Conservation (phyloP, 495 filamentous ascomycete genomes). For the Penicillium daleae region DNA sequence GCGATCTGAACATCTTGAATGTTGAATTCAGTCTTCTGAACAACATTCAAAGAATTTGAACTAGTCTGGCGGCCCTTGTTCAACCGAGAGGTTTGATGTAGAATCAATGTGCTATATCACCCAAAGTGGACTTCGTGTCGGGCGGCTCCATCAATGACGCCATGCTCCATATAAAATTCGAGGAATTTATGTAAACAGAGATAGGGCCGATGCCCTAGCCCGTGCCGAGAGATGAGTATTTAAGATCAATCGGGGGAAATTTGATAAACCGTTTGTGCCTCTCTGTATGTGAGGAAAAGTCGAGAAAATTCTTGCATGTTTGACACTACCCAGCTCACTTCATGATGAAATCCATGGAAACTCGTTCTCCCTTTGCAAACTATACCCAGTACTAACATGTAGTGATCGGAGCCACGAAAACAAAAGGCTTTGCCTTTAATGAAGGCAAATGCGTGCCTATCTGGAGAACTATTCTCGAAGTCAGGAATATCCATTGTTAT, state of each 20-base stretch:
- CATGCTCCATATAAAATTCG: conserved; percentile 20
- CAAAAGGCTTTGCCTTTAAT: background rate
- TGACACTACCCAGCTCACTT: background rate
- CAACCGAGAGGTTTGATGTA: background rate
- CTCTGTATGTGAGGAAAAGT: background rate
- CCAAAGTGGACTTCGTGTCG: conserved; percentile 8
- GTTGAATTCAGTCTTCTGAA: too few species aligned
- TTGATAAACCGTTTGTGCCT: background rate
- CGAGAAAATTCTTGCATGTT: background rate
- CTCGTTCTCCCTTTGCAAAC: background rate
- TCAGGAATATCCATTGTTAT: background rate
- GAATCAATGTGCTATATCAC: background rate
- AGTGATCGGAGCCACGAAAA: background rate
- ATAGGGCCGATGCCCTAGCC: conserved; percentile 22
- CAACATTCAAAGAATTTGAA: background rate
- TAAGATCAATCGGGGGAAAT: conserved; percentile 5
- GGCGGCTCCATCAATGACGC: conserved; percentile 20
- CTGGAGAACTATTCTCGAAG: conserved; percentile 8
- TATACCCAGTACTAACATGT: background rate
- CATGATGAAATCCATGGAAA: background rate
- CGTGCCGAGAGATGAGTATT: conserved; percentile 12
- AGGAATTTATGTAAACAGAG: conserved; percentile 5
- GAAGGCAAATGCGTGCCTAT: background rate
- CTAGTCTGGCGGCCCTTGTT: background rate
- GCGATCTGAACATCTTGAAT: too few species aligned